Evolutionary conservation across 331 rosid species (phyloP).

Genomic region (Acacia pycnantha): DNA sequence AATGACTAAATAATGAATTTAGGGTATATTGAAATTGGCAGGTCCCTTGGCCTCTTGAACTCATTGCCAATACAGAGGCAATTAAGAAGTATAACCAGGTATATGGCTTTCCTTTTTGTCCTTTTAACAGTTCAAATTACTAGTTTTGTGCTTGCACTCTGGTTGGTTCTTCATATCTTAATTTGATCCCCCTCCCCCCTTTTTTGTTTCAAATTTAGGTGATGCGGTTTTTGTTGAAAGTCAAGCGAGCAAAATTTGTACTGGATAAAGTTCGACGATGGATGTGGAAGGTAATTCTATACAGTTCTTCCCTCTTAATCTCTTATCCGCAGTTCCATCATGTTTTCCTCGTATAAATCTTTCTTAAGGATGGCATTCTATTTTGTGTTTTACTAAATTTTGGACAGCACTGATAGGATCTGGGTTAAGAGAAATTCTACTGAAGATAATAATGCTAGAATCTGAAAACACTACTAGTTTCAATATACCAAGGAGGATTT

Average conservation of each 20-base stretch:
- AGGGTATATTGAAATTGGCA: slow-evolving; percentile 40
- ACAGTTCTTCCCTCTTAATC: slow-evolving; percentile 18
- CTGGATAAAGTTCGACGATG: slow-evolving; percentile 96
- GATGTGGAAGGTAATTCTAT: slow-evolving; percentile 89
- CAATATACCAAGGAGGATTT: not conserved
- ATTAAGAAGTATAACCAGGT: slow-evolving; percentile 97
- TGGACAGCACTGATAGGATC: not conserved
- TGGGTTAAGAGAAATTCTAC: not conserved
- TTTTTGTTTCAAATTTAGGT: slow-evolving; percentile 48
- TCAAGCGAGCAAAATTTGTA: slow-evolving; percentile 90
- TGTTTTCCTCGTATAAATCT: slow-evolving; percentile 18
- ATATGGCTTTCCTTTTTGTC: slow-evolving; percentile 24
- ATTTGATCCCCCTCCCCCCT: not conserved
- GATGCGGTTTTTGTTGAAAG: slow-evolving; percentile 91
- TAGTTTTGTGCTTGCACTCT: slow-evolving; percentile 16
- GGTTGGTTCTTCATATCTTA: slow-evolving; percentile 27
- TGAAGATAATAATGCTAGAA: not conserved
- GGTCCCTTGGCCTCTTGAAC: slow-evolving; percentile 99
- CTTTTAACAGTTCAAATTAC: slow-evolving; percentile 15
- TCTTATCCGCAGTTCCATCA: slow-evolving; percentile 14
- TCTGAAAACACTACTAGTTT: not conserved
- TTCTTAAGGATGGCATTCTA: slow-evolving; percentile 10
- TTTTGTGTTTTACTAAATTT: slow-evolving; percentile 10
- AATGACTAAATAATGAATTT: not conserved
- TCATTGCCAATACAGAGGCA: slow-evolving; percentile 90